Evolutionary conservation across 1,139 yeast species (phyloP).

Genomic region (Saccharomyces pastorianus): DNA sequence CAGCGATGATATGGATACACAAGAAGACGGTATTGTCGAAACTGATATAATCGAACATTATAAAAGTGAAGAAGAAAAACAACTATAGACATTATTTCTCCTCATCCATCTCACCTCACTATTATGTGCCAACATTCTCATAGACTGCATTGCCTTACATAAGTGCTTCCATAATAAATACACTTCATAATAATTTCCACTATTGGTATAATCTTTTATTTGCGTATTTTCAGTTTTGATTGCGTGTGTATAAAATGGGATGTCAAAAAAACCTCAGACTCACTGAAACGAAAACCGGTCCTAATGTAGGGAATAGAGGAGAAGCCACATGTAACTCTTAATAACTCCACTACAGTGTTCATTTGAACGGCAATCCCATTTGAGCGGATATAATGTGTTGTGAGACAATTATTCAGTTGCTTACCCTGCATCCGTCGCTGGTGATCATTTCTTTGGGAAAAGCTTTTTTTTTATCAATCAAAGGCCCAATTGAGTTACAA

Average conservation of each 20-base stretch:
- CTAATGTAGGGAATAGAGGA: too few species aligned
- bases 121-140: background rate
- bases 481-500: conserved; percentile 1
- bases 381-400: too few species aligned
- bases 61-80: background rate
- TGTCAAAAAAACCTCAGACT: too few species aligned
- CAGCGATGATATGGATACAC: conserved; percentile 4
- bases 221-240: too few species aligned
- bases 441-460: conserved; percentile 1
- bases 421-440: background rate
- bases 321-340: too few species aligned
- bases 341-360: too few species aligned
- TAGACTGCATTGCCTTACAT: background rate
- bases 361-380: too few species aligned
- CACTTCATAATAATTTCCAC: too few species aligned
- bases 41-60: conserved; percentile 1
- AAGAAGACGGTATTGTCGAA: conserved; percentile 1
- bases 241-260: too few species aligned
- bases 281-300: too few species aligned
- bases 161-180: too few species aligned
- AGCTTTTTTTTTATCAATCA: background rate
- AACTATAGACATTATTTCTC: background rate
- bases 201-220: too few species aligned
- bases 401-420: background rate
- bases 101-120: background rate